Evolutionary conservation across 2,329 filamentous ascomycete genomes (phyloP).

Genomic region (Whalleya microplaca): DNA sequence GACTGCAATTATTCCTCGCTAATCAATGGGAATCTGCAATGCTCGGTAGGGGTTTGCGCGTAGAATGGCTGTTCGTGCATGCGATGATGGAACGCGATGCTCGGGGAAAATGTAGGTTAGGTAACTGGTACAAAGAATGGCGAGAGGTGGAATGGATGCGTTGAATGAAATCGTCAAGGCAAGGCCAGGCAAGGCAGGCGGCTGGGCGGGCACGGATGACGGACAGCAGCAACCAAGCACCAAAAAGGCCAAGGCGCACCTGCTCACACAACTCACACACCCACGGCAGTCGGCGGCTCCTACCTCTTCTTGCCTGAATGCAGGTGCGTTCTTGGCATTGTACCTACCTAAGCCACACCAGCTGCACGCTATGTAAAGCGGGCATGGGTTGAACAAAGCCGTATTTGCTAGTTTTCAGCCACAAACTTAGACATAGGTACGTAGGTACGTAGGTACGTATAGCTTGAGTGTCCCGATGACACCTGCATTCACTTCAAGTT

Average conservation of each 20-base stretch:
- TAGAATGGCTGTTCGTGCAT: slow-evolving; percentile 5
- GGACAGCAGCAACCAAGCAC: slow-evolving; percentile 25
- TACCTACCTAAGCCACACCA: not conserved
- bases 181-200: slow-evolving; percentile 18
- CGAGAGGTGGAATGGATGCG: slow-evolving; percentile 28
- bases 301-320: slow-evolving; percentile 11
- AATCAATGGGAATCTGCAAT: slow-evolving; percentile 16
- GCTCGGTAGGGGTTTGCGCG: slow-evolving; percentile 9
- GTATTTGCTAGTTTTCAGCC: too few relatives aligned
- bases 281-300: slow-evolving; percentile 12
- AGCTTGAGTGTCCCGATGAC: too few relatives aligned
- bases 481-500: too few relatives aligned
- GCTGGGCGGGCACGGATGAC: slow-evolving; percentile 27
- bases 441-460: too few relatives aligned
- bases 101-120: slow-evolving; percentile 6
- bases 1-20: slow-evolving; percentile 15
- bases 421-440: too few relatives aligned
- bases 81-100: slow-evolving; percentile 20
- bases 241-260: too few relatives aligned
- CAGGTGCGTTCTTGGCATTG: not conserved
- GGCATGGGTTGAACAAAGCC: too few relatives aligned
- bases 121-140: slow-evolving; percentile 28
- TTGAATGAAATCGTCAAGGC: slow-evolving; percentile 28
- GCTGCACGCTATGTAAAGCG: too few relatives aligned
- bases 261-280: too few relatives aligned